These are phyloP conservation scores for Penicillium fimorum DNA, from an alignment of 495 filamentous ascomycete genomes.

Conservation along the genomic window DNA sequence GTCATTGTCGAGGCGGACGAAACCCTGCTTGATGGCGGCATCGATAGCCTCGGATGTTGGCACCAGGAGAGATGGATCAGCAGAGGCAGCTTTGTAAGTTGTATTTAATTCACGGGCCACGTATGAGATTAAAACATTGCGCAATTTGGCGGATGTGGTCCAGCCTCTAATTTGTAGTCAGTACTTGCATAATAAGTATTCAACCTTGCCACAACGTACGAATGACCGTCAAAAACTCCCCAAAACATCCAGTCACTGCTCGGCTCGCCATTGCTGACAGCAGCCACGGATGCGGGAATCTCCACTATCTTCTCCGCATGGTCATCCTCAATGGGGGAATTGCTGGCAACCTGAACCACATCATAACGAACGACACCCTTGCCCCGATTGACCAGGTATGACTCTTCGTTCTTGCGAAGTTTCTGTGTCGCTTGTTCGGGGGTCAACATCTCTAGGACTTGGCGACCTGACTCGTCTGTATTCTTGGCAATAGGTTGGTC, in stretches of 20 bases:
- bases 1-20: constrained; percentile 83
- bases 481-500: constrained; percentile 83
- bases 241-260: constrained; percentile 99
- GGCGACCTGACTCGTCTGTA: constrained; percentile 74
- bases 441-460: constrained; percentile 90
- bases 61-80: constrained; percentile 55
- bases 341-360: constrained; percentile 90
- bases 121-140: constrained; percentile 84
- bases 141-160: constrained; percentile 96
- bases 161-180: constrained; percentile 65
- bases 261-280: constrained; percentile 48
- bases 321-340: constrained; percentile 98
- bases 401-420: constrained; percentile 84
- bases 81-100: constrained; percentile 76
- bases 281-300: constrained; percentile 59
- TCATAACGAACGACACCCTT: constrained; percentile 94
- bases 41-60: constrained; percentile 77
- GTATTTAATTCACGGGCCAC: constrained; percentile 92
- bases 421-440: constrained; percentile 92
- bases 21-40: constrained; percentile 87
- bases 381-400: constrained; percentile 84
- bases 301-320: constrained; percentile 97
- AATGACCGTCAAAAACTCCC: constrained; percentile 97
- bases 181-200: not conserved
- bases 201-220: constrained; percentile 50